Percentiles rank a stretch among this genome's conserved stretches.
These are phyloP conservation scores for Serendipita vermifera DNA, from an alignment of 768 basidiomycete genomes.

Conservation along the genomic window DNA sequence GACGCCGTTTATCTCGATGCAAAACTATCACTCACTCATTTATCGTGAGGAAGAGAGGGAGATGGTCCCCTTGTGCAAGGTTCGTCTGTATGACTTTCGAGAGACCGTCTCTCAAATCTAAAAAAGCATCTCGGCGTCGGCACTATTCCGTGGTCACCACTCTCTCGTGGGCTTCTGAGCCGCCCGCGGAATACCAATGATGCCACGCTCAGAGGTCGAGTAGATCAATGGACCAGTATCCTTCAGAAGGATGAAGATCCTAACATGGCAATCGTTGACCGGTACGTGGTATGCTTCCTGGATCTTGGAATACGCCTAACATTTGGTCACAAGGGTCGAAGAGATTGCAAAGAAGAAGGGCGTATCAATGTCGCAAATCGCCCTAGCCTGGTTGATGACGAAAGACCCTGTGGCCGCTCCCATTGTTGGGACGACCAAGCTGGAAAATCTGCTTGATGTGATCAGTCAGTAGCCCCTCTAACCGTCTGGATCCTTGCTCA, in stretches of 20 bases:
- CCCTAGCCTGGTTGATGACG: constrained; percentile 21
- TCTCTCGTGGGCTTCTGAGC: constrained; percentile 15
- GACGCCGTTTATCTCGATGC: constrained; percentile 19
- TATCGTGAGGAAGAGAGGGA: constrained; percentile 20
- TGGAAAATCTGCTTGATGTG: constrained; percentile 30
- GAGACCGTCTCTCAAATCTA: neutral
- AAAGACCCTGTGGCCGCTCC: constrained; percentile 28
- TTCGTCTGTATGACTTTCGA: neutral
- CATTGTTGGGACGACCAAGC: constrained; percentile 32
- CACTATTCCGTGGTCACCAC: constrained; percentile 18
- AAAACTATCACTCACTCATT: constrained; percentile 16
- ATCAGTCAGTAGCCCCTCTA: constrained; percentile 22
- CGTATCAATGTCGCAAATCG: constrained; percentile 23
- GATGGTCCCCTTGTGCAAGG: constrained; percentile 15
- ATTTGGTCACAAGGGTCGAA: constrained; percentile 15
- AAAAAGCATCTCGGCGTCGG: constrained; percentile 14
- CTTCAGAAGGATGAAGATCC: constrained; percentile 7
- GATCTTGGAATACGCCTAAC: no score
- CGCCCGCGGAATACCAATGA: constrained; percentile 9
- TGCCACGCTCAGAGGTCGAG: neutral
- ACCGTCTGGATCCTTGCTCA: constrained; percentile 12
- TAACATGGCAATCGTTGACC: neutral
- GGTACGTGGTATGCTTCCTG: neutral
- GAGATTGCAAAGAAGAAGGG: constrained; percentile 21
- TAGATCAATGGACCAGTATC: neutral